Conservation (phyloP, 441 rosid genomes). For the Bruguiera hainesii region DNA sequence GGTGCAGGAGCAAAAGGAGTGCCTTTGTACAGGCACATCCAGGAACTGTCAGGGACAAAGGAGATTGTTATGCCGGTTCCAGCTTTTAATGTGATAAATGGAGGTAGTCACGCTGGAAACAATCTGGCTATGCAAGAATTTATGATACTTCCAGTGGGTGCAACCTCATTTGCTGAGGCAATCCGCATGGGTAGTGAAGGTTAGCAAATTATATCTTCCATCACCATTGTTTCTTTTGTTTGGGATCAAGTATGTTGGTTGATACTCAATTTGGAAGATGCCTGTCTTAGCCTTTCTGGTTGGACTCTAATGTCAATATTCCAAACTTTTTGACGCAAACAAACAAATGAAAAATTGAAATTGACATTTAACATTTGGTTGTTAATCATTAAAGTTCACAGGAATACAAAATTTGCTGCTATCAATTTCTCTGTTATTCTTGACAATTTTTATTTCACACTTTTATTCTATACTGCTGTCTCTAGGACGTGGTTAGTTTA, state of each 20-base stretch:
- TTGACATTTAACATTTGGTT: background rate
- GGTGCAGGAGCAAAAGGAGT: conserved; percentile 93
- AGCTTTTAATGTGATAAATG: conserved; percentile 92
- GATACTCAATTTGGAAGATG: background rate
- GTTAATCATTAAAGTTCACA: background rate
- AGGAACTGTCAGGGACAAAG: conserved; percentile 75
- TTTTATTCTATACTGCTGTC: background rate
- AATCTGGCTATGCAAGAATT: conserved; percentile 98
- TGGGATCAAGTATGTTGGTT: background rate
- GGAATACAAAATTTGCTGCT: too few relatives aligned
- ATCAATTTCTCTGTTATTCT: too few relatives aligned
- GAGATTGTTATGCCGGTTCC: conserved; percentile 99
- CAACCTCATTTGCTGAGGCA: conserved; percentile 80
- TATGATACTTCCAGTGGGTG: conserved; percentile 92
- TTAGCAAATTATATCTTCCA: conserved; percentile 23
- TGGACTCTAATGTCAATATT: background rate
- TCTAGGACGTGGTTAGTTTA: too few relatives aligned
- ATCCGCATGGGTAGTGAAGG: conserved; percentile 97
- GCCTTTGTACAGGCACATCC: conserved; percentile 88
- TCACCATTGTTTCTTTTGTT: background rate
- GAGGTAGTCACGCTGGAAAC: conserved; percentile 95
- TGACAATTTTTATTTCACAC: too few relatives aligned
- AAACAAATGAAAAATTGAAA: background rate
- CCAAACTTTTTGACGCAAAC: background rate
- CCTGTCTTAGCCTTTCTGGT: background rate